These are phyloP conservation scores for Pythium oligandrum DNA, from an alignment of 352 stramenopile genomes.

Conservation along the genomic window DNA sequence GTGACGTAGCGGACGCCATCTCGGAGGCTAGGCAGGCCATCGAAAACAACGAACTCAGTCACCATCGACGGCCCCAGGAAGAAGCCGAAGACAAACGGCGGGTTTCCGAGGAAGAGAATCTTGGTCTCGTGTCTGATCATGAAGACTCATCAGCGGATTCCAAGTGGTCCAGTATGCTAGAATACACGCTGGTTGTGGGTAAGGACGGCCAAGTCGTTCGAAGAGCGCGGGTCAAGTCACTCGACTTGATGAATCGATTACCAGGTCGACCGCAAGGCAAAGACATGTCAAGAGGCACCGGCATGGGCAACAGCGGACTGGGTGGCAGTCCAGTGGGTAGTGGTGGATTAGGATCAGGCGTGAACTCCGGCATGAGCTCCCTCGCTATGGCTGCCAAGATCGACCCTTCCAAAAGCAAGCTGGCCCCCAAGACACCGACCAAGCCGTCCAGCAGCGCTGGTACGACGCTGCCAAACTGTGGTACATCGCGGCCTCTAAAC, in stretches of 20 bases:
- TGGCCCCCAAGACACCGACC: slow-evolving; percentile 34
- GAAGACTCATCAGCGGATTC: slow-evolving; percentile 75
- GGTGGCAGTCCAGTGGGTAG: neutral
- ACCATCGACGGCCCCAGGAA: slow-evolving; percentile 37
- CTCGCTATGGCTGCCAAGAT: slow-evolving; percentile 31
- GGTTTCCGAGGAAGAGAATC: slow-evolving; percentile 51
- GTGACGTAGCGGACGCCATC: slow-evolving; percentile 54
- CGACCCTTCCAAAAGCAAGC: slow-evolving; percentile 36
- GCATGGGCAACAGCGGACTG: slow-evolving; percentile 9
- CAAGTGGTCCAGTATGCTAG: slow-evolving; percentile 84
- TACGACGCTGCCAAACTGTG: slow-evolving; percentile 67
- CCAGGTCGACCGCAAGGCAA: slow-evolving; percentile 36
- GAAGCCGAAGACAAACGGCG: slow-evolving; percentile 60
- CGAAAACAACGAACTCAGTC: slow-evolving; percentile 30
- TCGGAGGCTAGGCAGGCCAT: slow-evolving; percentile 39
- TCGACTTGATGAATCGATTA: slow-evolving; percentile 78
- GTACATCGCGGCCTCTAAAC: slow-evolving; percentile 35
- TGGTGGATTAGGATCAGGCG: slow-evolving; percentile 5
- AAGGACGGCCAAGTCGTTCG: slow-evolving; percentile 84
- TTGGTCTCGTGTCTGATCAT: slow-evolving; percentile 60
- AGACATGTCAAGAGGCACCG: slow-evolving; percentile 26
- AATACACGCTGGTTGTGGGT: slow-evolving; percentile 79
- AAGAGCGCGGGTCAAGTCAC: slow-evolving; percentile 72
- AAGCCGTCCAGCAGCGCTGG: slow-evolving; percentile 37
- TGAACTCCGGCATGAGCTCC: neutral